These are phyloP conservation scores for Leptographium flavum DNA, from an alignment of 2,329 filamentous ascomycete species.

Conservation along the genomic window DNA sequence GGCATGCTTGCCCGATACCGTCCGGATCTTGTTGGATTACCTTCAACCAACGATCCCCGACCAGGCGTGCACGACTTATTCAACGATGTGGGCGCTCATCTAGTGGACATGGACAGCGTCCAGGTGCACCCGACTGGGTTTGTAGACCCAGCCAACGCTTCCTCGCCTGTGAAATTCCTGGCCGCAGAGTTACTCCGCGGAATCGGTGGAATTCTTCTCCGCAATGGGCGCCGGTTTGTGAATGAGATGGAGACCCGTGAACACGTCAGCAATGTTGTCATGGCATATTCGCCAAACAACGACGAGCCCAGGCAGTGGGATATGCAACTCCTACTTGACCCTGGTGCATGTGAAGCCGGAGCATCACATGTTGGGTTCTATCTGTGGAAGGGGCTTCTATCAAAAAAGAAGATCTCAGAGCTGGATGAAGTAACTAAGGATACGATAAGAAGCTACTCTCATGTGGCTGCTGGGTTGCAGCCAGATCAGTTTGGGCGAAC, in stretches of 20 bases:
- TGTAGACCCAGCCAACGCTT: conserved; percentile 92
- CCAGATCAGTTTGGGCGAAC: conserved; percentile 95
- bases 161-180: conserved; percentile 96
- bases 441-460: conserved; percentile 87
- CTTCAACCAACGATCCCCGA: conserved; percentile 61
- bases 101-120: conserved; percentile 99
- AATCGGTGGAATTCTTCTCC: conserved; percentile 88
- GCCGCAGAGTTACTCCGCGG: conserved; percentile 96
- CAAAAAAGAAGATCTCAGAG: conserved; percentile 91
- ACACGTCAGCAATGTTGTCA: conserved; percentile 97
- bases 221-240: conserved; percentile 87
- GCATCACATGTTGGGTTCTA: conserved; percentile 99
- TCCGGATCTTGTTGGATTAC: conserved; percentile 79
- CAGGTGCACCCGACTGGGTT: conserved; percentile 97
- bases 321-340: conserved; percentile 91
- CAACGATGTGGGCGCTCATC: conserved; percentile 88
- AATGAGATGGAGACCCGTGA: conserved; percentile 97
- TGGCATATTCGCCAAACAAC: not conserved
- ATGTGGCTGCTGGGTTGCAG: conserved; percentile 85
- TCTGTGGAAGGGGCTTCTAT: conserved; percentile 94
- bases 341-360: conserved; percentile 90
- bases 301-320: conserved; percentile 44
- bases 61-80: conserved; percentile 49
- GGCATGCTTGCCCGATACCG: conserved; percentile 89
- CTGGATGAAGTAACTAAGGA: conserved; percentile 76